Evolutionary conservation across 2,329 filamentous ascomycete species (phyloP).

Genomic region (Phaeosphaeria sp.): DNA sequence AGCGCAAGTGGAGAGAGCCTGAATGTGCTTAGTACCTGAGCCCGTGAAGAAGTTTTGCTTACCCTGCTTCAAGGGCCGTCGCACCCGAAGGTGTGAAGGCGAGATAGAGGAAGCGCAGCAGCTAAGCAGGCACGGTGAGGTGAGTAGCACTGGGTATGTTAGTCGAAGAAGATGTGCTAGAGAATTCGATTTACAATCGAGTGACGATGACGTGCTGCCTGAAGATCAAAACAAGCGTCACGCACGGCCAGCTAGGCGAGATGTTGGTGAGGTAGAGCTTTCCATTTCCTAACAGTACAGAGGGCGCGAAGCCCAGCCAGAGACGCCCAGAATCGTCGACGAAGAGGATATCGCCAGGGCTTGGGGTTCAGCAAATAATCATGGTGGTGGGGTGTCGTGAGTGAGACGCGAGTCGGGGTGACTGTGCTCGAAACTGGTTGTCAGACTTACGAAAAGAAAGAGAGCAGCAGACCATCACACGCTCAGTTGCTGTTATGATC

Average conservation of each 20-base stretch:
- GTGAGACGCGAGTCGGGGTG: not conserved
- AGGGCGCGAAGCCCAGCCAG: not conserved
- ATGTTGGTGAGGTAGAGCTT: not conserved
- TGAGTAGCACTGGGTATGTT: slow-evolving; percentile 1
- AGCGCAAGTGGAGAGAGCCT: not conserved
- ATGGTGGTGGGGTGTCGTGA: not conserved
- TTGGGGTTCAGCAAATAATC: not conserved
- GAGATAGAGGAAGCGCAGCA: not conserved
- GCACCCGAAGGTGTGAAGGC: no score
- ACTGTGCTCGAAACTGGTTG: not conserved
- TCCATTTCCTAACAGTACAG: not conserved
- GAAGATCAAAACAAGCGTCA: not conserved
- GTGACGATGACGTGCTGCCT: not conserved
- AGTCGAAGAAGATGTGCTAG: not conserved
- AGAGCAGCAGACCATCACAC: not conserved
- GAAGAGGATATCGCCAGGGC: not conserved
- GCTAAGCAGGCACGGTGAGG: not conserved
- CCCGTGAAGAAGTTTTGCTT: not conserved
- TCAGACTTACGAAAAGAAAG: not conserved
- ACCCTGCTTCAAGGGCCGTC: not conserved
- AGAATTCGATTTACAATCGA: not conserved
- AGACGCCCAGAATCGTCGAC: not conserved
- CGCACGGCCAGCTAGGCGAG: not conserved
- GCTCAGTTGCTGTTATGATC: not conserved
- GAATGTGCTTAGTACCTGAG: not conserved